A percentile compares a stretch with the other conserved stretches of the same genome.
Conservation (phyloP, 345 rosid species). For the Rhodamnia argentea region DNA sequence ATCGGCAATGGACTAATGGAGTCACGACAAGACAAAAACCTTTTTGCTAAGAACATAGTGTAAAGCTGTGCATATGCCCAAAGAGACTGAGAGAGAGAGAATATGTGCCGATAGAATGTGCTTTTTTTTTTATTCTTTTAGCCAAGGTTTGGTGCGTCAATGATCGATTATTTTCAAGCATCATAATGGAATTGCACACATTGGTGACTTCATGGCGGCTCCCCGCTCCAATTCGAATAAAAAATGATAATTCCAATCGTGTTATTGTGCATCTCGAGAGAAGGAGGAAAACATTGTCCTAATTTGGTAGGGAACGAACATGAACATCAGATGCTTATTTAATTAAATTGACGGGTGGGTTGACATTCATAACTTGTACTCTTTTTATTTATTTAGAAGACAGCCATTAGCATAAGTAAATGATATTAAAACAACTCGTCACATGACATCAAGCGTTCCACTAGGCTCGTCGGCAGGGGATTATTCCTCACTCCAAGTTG, state of each 20-base stretch:
- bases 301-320: not conserved
- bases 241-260: not conserved
- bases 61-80: not conserved
- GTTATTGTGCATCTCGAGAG: too few relatives aligned
- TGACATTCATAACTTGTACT: not conserved
- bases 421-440: not conserved
- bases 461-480: not conserved
- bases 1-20: not conserved
- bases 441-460: not conserved
- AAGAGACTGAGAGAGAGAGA: not conserved
- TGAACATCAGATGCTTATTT: not conserved
- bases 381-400: not conserved
- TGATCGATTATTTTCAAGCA: not conserved
- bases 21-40: not conserved
- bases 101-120: not conserved
- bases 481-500: slow-evolving; percentile 45
- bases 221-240: not conserved
- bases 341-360: not conserved
- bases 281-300: not conserved
- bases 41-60: not conserved
- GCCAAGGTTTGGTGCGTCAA: not conserved
- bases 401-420: not conserved
- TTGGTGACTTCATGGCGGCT: not conserved
- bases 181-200: not conserved
- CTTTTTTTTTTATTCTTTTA: not conserved